Evolutionary conservation across 768 basidiomycete genomes (phyloP), one percentile per base, ranked within the genome.

Genomic region (Rhodotorula graminis): DNA sequence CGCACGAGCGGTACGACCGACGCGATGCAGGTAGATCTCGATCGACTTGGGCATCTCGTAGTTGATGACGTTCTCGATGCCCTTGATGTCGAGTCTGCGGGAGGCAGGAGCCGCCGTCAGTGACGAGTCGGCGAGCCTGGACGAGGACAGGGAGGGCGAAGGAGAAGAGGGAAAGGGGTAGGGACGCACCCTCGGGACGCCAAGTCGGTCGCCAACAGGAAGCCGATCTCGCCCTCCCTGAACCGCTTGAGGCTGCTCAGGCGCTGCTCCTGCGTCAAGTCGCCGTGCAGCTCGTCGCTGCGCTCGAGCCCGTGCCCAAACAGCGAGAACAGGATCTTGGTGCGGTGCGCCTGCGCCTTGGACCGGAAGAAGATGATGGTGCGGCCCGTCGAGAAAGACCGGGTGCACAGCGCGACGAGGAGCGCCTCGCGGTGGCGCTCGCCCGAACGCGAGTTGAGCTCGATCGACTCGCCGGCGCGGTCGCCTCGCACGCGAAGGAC

Each of bases 41-140:
- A 97, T 83, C 78, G 93, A 90, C 29, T 87, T 86, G 18, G 96
- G 96, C 95, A 98, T 96, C 80, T 99, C 96, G 80, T 94, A 98
- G 81, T 99, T 99, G 80, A 99, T 93, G 73, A 99, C 92, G 5
- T 93, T 93, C 79, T 98, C 92, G 37, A 97, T 89, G 25, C 94
- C 94, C 80, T 94, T 95, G 84, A 99, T 96, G 82, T 98, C 95
- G 42, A 99, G 85, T 81, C 96, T 71, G 56, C 92, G 71, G 88
- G 67, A n/a, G 23, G 47, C 11, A 18, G 52, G 15, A 33, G 16
- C 3, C 27, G 18, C 31, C 29, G 16, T 64, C 62, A 64, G 57
- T 14, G 1, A 21, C 21, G 7, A 3, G 8, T 3, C 18, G 44
- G 2, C 44, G 14, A 46, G 44, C 44, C 2, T 14, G 11, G 44